Base-by-base conservation (phyloP, 148 eudicot species). In the Diospyros kaki region DNA sequence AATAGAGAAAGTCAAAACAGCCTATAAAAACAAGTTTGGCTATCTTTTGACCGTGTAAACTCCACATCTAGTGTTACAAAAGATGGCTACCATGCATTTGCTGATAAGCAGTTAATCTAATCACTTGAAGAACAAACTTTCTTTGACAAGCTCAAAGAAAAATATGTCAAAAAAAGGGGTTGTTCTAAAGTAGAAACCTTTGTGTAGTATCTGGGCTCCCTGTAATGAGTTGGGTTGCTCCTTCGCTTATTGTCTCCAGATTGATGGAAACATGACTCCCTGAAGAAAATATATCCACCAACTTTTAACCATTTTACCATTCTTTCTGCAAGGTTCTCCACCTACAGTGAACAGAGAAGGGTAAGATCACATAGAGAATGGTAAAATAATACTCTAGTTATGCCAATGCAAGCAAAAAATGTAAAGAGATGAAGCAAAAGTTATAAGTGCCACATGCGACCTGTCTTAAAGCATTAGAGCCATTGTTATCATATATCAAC, bases 201-300 rank as follows among this genome's bases (percentile, higher is more conserved):
- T 52, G 98, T 90, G 73, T 96, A 96, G 56, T 78, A 91, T 80
- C 98, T 87, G 56, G 98, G 99, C 73, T 93, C 93, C 46, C 99
- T 93, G 77, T 96, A 93, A 85, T 96, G 99, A n/a, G 99, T 96
- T 4, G 99, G 99, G 68, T 96, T 93, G 79, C 64, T 83, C 81
- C 86, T 89, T 76, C 98, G 87, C 86, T 93, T 96, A 87, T 81
- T 85, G 75, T 96, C 99, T 45, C 99, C 99, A 69, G 99, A 96
- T 80, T 89, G 99, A 82, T 96, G 99, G 81, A 96, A 96, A 72
- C 99, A 96, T 43, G 99, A 96, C 71, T 96, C 99, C 73, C 99
- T 86, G 84, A 96, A 96, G 81, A 93, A 93, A 50, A 96, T 91
- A 77, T 72, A 83, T 15, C 99, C 99, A 44, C 99, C 98, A 67